Base-by-base conservation (phyloP, 2,329 filamentous ascomycete genomes). In the Chaetoscypha palmicola region DNA sequence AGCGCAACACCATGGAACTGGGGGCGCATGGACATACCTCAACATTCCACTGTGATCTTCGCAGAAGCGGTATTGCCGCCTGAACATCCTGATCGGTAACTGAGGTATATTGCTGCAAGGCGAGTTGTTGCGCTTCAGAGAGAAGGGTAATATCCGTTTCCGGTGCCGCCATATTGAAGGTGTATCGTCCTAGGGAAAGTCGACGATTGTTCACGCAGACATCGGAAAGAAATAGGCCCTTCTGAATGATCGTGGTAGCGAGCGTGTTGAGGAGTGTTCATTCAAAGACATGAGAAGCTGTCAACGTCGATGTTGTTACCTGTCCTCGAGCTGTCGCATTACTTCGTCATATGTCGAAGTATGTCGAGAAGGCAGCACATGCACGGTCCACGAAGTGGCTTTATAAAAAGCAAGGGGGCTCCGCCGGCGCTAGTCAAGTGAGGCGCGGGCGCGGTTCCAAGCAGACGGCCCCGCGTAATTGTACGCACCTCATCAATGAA, bases 21-120 rank as follows among this genome's bases (percentile, higher is more conserved):
- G 17, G 12, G 19, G 32, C 9, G 11, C 21, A 35, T 10, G 12
- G n/a, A 47, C 66, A 28, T 65, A 89, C 86, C 71, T 91, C 86
- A 0, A 95, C 85, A 61, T 97, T 98, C 92, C 92, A 98, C 71
- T 97, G 83, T 45, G 89, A 95, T 50, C 89, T 74, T 54, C 83
- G 77, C 2, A 98, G 72, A 3, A 98, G 65, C 1, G 86, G 79
- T 38, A 95, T 72, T 2, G 92, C 89, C 46, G 86, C 80, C 33
- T 79, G 73, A 34, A 79, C 64, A 17, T 88, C 82, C 65, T 96
- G 89, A 56, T 90, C 81, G 20, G 92, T 97, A 39, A 98, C 84
- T 40, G 85, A 77, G 12, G 82, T 87, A 65, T 89, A 95, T 60
- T 94, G 91, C 57, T 94, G 82, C 20, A 98, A 77, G 36, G 87